Evolutionary conservation across 331 rosid genomes (phyloP).

Genomic region (Quercus lobata): DNA sequence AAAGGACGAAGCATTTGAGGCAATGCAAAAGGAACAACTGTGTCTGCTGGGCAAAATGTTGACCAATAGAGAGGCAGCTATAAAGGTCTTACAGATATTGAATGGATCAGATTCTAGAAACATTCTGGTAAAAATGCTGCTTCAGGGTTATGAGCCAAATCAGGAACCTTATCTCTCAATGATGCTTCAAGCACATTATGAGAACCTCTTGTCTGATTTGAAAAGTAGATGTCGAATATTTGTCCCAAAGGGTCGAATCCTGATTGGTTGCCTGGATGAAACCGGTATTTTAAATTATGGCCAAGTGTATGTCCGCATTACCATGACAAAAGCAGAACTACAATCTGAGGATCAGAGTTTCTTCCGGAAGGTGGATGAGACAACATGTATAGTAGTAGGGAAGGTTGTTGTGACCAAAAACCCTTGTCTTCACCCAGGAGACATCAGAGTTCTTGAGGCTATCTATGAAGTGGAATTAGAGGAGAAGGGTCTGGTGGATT

Average conservation of each 20-base stretch:
- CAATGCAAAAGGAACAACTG: constrained; percentile 73
- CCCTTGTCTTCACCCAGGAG: constrained; percentile 99
- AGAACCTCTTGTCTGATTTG: constrained; percentile 68
- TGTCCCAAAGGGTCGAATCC: constrained; percentile 75
- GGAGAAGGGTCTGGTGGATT: constrained; percentile 67
- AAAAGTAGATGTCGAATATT: constrained; percentile 75
- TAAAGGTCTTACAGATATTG: constrained; percentile 59
- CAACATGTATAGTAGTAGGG: constrained; percentile 56
- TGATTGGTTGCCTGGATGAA: constrained; percentile 93
- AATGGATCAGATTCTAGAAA: constrained; percentile 56
- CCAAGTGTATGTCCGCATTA: constrained; percentile 66
- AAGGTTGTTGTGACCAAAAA: constrained; percentile 84
- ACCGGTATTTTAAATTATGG: constrained; percentile 78
- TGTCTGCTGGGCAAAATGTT: constrained; percentile 60
- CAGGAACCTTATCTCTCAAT: constrained; percentile 79
- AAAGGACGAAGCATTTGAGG: constrained; percentile 68
- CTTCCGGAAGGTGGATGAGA: constrained; percentile 59
- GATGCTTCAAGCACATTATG: constrained; percentile 82
- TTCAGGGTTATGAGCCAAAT: constrained; percentile 71
- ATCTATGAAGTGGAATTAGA: constrained; percentile 59
- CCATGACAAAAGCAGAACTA: constrained; percentile 51
- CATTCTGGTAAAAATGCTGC: constrained; percentile 77
- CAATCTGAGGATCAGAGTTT: constrained; percentile 46
- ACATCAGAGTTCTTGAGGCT: constrained; percentile 89
- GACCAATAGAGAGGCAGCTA: constrained; percentile 53